phyloP scores from a whole-genome alignment of 495 filamentous ascomycete species.

The Letharia columbiana region DNA sequence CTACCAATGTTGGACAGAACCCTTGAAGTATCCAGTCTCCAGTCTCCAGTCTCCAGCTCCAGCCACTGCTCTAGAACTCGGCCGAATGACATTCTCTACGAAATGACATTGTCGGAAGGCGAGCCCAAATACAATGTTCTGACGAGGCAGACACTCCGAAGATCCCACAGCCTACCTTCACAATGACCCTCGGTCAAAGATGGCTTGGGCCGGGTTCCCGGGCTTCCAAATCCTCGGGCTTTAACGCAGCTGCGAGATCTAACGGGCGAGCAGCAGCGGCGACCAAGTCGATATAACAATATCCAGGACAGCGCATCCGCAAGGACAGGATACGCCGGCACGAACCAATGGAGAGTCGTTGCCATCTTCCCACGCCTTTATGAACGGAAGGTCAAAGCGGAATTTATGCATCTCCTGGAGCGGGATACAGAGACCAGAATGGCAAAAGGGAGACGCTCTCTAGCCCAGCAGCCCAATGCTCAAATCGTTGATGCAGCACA shows the following conservation, averaged over 20 bases:
- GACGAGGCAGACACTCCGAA: not conserved
- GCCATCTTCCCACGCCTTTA: not conserved
- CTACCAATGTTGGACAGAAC: not conserved
- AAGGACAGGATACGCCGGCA: not conserved
- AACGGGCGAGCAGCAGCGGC: conserved; percentile 1
- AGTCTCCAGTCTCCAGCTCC: not conserved
- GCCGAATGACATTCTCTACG: not conserved
- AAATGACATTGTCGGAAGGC: not conserved
- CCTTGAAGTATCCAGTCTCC: not conserved
- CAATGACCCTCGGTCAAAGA: not conserved
- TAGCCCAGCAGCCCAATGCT: not conserved
- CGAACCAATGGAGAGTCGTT: not conserved
- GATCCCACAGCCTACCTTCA: not conserved
- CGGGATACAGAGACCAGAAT: not conserved
- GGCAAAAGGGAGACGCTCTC: not conserved
- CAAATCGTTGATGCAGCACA: not conserved
- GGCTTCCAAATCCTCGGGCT: not conserved
- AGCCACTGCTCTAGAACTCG: not conserved
- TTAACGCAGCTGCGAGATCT: not conserved
- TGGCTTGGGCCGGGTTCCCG: not conserved
- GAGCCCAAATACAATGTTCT: not conserved
- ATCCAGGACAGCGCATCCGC: not conserved
- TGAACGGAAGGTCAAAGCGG: conserved; percentile 1
- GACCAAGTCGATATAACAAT: not conserved
- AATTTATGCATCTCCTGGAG: not conserved